Evolutionary conservation across 768 basidiomycete genomes (phyloP).

Genomic region (Trametes maxima): DNA sequence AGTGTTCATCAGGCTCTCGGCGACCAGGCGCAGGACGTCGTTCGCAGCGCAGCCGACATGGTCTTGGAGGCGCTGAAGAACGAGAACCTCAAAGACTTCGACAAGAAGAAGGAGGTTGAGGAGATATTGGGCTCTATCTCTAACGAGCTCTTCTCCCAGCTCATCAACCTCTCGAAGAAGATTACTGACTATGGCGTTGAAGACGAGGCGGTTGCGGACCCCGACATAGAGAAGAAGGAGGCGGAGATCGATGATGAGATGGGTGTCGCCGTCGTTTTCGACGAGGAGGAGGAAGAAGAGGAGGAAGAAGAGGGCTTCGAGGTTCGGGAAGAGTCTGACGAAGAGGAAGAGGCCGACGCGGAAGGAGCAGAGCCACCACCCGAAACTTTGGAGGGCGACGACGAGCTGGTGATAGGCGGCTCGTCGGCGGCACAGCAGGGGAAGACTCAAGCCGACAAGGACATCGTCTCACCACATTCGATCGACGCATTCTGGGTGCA

Average conservation of each 20-base stretch:
- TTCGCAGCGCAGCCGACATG: conserved; percentile 93
- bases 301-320: conserved; percentile 91
- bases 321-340: conserved; percentile 79
- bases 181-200: conserved; percentile 94
- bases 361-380: conserved; percentile 48
- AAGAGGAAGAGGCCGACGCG: conserved; percentile 66
- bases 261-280: conserved; percentile 97
- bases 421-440: conserved; percentile 47
- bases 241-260: conserved; percentile 94
- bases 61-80: conserved; percentile 88
- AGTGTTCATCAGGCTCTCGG: conserved; percentile 82
- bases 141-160: conserved; percentile 78
- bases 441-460: conserved; percentile 65
- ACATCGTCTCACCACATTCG: conserved; percentile 83
- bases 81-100: conserved; percentile 90
- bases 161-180: conserved; percentile 87
- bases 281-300: conserved; percentile 94
- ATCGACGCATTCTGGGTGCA: conserved; percentile 99
- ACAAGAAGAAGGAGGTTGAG: conserved; percentile 95
- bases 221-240: conserved; percentile 78
- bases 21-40: conserved; percentile 94
- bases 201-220: conserved; percentile 77
- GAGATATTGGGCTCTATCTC: conserved; percentile 68
- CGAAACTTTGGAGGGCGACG: conserved; percentile 54
- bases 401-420: conserved; percentile 77